Base-by-base conservation (phyloP, 768 basidiomycete species). In the Asterophora parasitica region DNA sequence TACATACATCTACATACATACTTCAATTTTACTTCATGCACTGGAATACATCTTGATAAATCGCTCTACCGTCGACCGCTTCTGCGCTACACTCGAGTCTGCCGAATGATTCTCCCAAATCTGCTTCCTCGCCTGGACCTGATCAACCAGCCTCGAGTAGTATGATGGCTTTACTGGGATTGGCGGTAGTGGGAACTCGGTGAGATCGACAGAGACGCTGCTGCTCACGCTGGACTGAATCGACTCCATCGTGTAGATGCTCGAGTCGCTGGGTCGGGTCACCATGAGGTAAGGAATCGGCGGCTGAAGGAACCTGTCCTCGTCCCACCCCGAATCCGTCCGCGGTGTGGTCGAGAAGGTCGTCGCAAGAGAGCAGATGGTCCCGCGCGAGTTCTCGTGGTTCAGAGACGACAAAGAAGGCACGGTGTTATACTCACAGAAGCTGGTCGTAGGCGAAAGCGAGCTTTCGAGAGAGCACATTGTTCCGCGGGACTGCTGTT, bases 141-240 rank as follows among this genome's bases (percentile, higher is more conserved):
- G 48, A 49, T 56, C 53, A 15, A 55, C 45, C 48, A 58, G 49
- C 37, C 53, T 58, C 13, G 47, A 41, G 30, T 51, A 55, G 38
- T 54, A 54, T 19, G 54, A 42, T 4, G 50, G 52, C 19, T 60
- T 53, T 32, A 60, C 36, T 26, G 54, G 53, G 30, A 49, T 44
- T 19, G 73, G 76, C 1, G 76, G 75, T 1, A 66, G 55, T 12
- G 76, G 76, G 57, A 79, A 78, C 42, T 74, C 70, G 52, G 68
- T 64, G 40, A 79, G 60, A 50, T 74, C 64, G 16, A 77, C 59
- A 0, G 69, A 69, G n/a, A 61, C 50, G 34, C 64, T 71, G 34
- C 64, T 71, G 53, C 71, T 77, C 4, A 64, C 58, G 20, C 57
- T 65, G n/a, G 65, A 71, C 20, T 51, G 61, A 10, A 72, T 44